Evolutionary conservation across 208 protist species (phyloP).

Genomic region (Trypanosoma caninum): DNA sequence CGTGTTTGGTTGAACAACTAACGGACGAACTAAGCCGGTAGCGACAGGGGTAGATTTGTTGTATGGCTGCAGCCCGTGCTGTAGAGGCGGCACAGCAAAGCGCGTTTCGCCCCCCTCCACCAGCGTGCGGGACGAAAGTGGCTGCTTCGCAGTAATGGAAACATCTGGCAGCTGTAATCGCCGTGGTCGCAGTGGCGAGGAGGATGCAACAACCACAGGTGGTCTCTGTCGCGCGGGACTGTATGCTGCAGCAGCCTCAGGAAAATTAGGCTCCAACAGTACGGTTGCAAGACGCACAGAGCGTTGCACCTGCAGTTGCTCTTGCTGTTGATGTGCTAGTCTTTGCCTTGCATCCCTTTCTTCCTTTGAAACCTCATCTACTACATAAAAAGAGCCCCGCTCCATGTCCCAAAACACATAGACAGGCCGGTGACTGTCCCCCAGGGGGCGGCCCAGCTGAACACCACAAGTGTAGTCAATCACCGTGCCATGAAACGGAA

Average conservation of each 20-base stretch:
- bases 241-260: background rate
- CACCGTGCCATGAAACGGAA: slow-evolving; percentile 42
- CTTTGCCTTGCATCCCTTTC: slow-evolving; percentile 9
- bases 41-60: background rate
- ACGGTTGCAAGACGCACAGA: slow-evolving; percentile 12
- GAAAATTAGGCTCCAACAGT: slow-evolving; percentile 2
- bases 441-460: slow-evolving; percentile 52
- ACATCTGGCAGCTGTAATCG: no score
- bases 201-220: background rate
- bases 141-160: no score
- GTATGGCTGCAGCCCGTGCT: background rate
- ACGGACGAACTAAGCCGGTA: slow-evolving; percentile 24
- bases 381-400: slow-evolving; percentile 14
- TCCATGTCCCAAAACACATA: slow-evolving; percentile 28
- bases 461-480: slow-evolving; percentile 69
- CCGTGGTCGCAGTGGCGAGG: no score
- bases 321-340: background rate
- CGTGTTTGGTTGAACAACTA: slow-evolving; percentile 33
- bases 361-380: slow-evolving; percentile 17
- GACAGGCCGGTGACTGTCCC: slow-evolving; percentile 31
- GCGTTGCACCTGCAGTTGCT: background rate
- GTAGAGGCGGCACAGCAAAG: background rate
- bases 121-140: no score
- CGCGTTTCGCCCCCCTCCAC: no score
- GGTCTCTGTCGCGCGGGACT: background rate